Percentiles rank a stretch among this genome's conserved stretches.
Conservation (phyloP, 805 yeast species). For the Komagataella ulmi region DNA sequence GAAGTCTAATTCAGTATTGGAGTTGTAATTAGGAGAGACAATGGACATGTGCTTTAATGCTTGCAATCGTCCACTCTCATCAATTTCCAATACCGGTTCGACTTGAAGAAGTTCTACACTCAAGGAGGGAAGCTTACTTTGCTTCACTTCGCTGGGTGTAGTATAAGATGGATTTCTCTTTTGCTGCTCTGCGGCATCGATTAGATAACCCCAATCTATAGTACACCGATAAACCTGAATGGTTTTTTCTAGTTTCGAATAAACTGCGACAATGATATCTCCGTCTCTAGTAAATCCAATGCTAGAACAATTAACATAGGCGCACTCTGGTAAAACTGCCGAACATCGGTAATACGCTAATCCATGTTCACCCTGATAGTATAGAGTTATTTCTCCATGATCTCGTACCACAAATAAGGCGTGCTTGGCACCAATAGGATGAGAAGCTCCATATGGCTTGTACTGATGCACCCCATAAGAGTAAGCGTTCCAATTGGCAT, state of each 20-base stretch:
- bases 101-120: neutral
- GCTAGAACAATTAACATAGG: slow-evolving; percentile 23
- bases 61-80: slow-evolving; percentile 10
- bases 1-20: slow-evolving; percentile 30
- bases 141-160: slow-evolving; percentile 24
- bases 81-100: slow-evolving; percentile 11
- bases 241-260: slow-evolving; percentile 7
- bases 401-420: slow-evolving; percentile 57
- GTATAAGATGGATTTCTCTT: slow-evolving; percentile 32
- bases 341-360: slow-evolving; percentile 37
- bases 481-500: slow-evolving; percentile 21
- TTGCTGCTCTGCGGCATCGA: slow-evolving; percentile 31
- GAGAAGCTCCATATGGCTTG: slow-evolving; percentile 47
- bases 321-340: slow-evolving; percentile 8
- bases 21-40: slow-evolving; percentile 29
- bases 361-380: slow-evolving; percentile 53
- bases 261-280: slow-evolving; percentile 26
- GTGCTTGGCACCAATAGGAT: slow-evolving; percentile 55
- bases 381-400: slow-evolving; percentile 45
- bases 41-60: slow-evolving; percentile 23
- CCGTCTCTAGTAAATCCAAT: slow-evolving; percentile 42
- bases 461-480: slow-evolving; percentile 47
- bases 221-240: slow-evolving; percentile 22
- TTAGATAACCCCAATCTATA: slow-evolving; percentile 45
- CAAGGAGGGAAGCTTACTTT: neutral